Evolutionary conservation across 2,329 filamentous ascomycete species (phyloP).

Genomic region (Shiraia bambusicola): DNA sequence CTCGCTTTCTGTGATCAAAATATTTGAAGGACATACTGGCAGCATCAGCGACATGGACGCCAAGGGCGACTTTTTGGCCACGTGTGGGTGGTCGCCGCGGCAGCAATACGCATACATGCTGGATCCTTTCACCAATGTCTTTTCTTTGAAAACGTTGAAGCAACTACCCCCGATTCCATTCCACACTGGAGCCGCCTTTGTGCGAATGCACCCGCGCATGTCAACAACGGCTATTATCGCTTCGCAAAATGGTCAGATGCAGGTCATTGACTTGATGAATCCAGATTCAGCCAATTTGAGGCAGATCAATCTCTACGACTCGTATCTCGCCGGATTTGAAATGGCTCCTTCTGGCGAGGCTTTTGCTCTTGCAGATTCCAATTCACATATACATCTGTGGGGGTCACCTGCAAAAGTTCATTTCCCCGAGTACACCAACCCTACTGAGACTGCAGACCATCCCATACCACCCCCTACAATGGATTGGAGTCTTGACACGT

Average conservation of each 20-base stretch:
- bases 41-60: slow-evolving; percentile 97
- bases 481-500: slow-evolving; percentile 73
- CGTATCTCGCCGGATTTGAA: slow-evolving; percentile 76
- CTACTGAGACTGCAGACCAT: slow-evolving; percentile 70
- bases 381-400: slow-evolving; percentile 82
- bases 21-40: slow-evolving; percentile 87
- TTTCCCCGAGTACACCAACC: slow-evolving; percentile 79
- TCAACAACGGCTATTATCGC: slow-evolving; percentile 92
- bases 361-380: slow-evolving; percentile 75
- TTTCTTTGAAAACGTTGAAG: slow-evolving; percentile 86
- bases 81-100: slow-evolving; percentile 87
- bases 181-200: slow-evolving; percentile 88
- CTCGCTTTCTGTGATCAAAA: slow-evolving; percentile 75
- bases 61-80: slow-evolving; percentile 90
- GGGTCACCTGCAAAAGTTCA: slow-evolving; percentile 82
- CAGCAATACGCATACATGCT: slow-evolving; percentile 79
- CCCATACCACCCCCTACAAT: slow-evolving; percentile 61
- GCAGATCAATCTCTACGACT: slow-evolving; percentile 73
- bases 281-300: slow-evolving; percentile 83
- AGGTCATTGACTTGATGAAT: slow-evolving; percentile 94
- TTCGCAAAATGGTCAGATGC: slow-evolving; percentile 88
- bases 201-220: slow-evolving; percentile 94
- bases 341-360: slow-evolving; percentile 87
- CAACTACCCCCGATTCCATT: slow-evolving; percentile 90
- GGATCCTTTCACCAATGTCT: slow-evolving; percentile 92